A percentile compares a stretch with the other conserved stretches of the same genome.
phyloP scores from a whole-genome alignment of 2,329 filamentous ascomycete species.

The Davidsoniella eucalypti region DNA sequence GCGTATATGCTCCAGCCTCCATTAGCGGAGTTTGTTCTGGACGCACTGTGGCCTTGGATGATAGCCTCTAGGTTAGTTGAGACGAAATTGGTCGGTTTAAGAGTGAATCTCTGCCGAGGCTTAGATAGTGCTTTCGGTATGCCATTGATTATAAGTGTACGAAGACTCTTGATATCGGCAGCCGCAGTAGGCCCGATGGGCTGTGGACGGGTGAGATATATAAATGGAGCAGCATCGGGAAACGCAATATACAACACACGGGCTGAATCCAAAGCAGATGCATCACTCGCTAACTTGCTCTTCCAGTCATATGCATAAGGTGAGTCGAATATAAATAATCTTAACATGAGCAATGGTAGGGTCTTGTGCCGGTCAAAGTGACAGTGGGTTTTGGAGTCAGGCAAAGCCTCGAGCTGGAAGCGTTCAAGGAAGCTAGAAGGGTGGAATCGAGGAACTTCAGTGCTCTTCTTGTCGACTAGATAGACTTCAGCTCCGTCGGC shows the following conservation, averaged over 20 bases:
- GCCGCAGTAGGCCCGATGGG: conserved; percentile 24
- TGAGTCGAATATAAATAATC: conserved; percentile 64
- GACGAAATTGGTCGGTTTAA: conserved; percentile 50
- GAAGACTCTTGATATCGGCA: conserved; percentile 45
- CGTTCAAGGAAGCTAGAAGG: conserved; percentile 64
- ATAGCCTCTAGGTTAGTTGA: conserved; percentile 58
- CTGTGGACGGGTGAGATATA: conserved; percentile 47
- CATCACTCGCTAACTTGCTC: not conserved
- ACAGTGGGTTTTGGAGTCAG: conserved; percentile 71
- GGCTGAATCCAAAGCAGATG: conserved; percentile 25
- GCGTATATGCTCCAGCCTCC: conserved; percentile 72
- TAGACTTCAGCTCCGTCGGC: conserved; percentile 17
- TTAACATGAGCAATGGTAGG: conserved; percentile 56
- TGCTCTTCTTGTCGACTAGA: conserved; percentile 26
- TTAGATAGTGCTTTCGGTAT: conserved; percentile 70
- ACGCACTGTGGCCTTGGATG: conserved; percentile 50
- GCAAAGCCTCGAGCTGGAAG: conserved; percentile 56
- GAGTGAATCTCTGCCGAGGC: conserved; percentile 52
- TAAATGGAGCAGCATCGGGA: conserved; percentile 59
- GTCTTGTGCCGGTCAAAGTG: conserved; percentile 56
- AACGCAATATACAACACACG: conserved; percentile 68
- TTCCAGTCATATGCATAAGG: conserved; percentile 37
- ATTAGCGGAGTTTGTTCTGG: conserved; percentile 52
- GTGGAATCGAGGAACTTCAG: conserved; percentile 55
- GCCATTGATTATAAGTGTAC: conserved; percentile 56